Base-by-base conservation (phyloP, 176 grass and related monocot species). In the Carex myosuroides region DNA sequence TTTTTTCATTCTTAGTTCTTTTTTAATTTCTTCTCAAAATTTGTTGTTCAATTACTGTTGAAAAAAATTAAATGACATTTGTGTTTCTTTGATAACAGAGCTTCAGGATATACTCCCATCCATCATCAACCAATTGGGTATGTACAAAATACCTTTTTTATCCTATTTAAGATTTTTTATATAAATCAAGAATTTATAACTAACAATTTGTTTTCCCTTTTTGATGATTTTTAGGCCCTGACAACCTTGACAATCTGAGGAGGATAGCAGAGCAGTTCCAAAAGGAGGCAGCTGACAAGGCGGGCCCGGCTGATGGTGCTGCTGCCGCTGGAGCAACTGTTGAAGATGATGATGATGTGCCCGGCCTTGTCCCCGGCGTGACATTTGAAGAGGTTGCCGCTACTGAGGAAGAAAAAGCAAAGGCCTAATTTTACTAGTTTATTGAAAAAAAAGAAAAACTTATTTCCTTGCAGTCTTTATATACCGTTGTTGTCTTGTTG, bases 41-140 rank as follows among this genome's bases (percentile, higher is more conserved):
- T 84, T 78, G 0, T 13, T 48, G 12, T 12, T 60, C 60, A 24
- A 8, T 86, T 79, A 53, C 44, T 69, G 6, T 52, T n/a, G 44
- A 13, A 20, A 4, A 61, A 61, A 50, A 73, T 24, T 39, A 35
- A 81, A 55, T 33, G 60, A 17, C 58, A 29, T 22, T 30, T 64
- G 29, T 33, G 50, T 89, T 81, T 42, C 81, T 79, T 76, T 4
- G 11, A 3, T 50, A 13, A 55, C 96, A 99, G 96, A 92, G 60
- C 91, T 99, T 56, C 96, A 99, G 85, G 93, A 99, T 95, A 37
- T 99, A 81, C 88, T 99, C 32, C 93, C 96, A 24, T 88, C 96
- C 0, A 95, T 99, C 81, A 95, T 99, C 85, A 99, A 95, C 56
- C 96, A 99, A 89, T 91, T 99, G 78, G 96, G 96, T 99, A 92